Base-by-base conservation (phyloP, 176 grass and related monocot species). In the Tillandsia leiboldiana region DNA sequence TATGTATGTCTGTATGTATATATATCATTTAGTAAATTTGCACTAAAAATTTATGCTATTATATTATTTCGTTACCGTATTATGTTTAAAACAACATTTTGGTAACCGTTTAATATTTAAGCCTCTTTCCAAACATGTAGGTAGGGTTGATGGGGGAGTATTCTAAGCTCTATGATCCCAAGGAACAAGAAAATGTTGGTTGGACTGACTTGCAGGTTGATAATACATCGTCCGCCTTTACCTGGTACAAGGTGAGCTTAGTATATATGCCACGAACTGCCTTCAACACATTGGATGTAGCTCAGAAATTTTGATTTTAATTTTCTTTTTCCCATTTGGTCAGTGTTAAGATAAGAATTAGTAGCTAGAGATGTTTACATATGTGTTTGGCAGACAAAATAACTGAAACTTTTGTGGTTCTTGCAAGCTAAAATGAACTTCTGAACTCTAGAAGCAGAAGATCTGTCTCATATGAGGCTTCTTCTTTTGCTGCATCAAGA, bases 231-330 rank as follows among this genome's bases (percentile, higher is more conserved):
- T 88, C 85, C 33, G 74, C 83, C 68, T 92, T 96, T 73, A 87
- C 76, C 73, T 96, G 88, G 93, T 96, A 87, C 86, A 92, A 92
- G 86, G 93, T 96, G 84, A 79, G 62, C 66, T 73, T 3, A 28
- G 42, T 66, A 59, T 59, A 50, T 68, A 51, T 82, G 65, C 42
- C 73, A 59, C 10, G 42, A 50, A 51, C 12, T 18, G 33, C 42
- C 10, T 42, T 42, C 33, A 7, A 48, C 50, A 57, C 48, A 59
- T 67, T 54, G 50, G 57, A 59, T 70, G 49, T 28, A 17, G 33
- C 51, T 33, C 64, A 8, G 26, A 20, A 9, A 13, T 65, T 61
- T 52, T 10, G 3, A 56, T 49, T n/a, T 13, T 42, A 42, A 42
- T 42, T 42, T 42, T 42, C 33, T 6, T 42, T 42, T 42, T 42